phyloP scores from a whole-genome alignment of 306 rosid genomes.

The Lathyrus oleraceus region DNA sequence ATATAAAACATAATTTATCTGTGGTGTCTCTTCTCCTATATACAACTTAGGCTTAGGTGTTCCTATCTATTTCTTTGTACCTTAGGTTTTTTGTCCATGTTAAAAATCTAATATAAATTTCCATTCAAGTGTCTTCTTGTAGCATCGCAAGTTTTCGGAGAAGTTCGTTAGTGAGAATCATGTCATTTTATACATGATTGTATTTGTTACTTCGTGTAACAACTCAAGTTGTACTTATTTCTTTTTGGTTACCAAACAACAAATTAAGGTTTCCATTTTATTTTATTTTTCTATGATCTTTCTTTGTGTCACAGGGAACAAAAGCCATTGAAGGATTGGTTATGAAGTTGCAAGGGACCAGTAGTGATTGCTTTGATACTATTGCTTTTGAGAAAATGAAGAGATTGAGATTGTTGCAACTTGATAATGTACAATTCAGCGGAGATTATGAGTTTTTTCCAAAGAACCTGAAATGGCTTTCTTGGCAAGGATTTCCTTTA shows the following conservation, averaged over 20 bases:
- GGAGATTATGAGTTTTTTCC: slow-evolving; percentile 41
- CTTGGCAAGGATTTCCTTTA: slow-evolving; percentile 45
- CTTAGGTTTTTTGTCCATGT: no score
- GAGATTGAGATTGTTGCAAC: slow-evolving; percentile 43
- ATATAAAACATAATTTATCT: no score
- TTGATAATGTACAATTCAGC: not conserved
- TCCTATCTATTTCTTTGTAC: no score
- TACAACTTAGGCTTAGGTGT: no score
- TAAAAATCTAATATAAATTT: no score
- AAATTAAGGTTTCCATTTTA: not conserved
- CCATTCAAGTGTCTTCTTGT: no score
- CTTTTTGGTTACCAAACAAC: not conserved
- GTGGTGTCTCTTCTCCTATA: no score
- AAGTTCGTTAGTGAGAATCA: not conserved
- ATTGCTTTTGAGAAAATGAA: slow-evolving; percentile 41
- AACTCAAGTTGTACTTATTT: not conserved
- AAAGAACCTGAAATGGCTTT: slow-evolving; percentile 33
- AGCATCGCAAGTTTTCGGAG: no score
- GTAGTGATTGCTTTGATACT: not conserved
- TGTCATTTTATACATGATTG: not conserved
- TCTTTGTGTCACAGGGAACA: slow-evolving; percentile 11
- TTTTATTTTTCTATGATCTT: not conserved
- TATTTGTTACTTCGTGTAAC: not conserved
- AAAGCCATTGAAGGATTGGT: slow-evolving; percentile 22
- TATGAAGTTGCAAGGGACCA: not conserved